Base-by-base conservation (phyloP, 192 early-diverging fungal genomes). In the Coemansia sp. region DNA sequence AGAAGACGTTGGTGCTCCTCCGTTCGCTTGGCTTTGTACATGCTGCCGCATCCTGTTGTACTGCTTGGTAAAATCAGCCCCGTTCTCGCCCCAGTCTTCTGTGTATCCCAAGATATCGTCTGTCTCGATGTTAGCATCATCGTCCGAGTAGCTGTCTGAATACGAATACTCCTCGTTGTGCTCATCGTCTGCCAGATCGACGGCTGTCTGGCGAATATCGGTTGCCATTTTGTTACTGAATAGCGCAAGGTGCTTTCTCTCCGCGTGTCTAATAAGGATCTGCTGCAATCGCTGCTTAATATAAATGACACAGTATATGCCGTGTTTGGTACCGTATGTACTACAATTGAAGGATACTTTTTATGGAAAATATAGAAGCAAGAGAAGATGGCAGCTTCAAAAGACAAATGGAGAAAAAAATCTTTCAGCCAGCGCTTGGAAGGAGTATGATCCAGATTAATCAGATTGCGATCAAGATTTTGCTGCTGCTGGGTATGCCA, bases 31-130 rank as follows among this genome's bases (percentile, higher is more conserved):
- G n/a, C 36, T n/a, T 55, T 84, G 77, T 19, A 88, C 68, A 55
- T 91, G 88, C 54, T 88, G 87, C 17, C 87, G 74, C 72, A 95
- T 84, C 36, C 86, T 84, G 78, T 95, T 95, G 78, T 90, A 94
- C 59, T 93, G 90, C 70, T 97, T 97, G 54, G 94, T 97, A 70
- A 97, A 95, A 69, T 97, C 94, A 83, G 87, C 85, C 61, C 88
- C 87, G 42, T 83, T 89, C 9, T 88, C 91, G 55, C 83, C 84
- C 72, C 88, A 89, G 89, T 91, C 87, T 48, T 88, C 86, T 38
- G 91, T 91, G 50, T 86, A 86, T 57, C 92, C 89, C 48, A 91
- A 88, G 42, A 93, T 67, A 36, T 93, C 89, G 50, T 89, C 89
- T 6, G 86, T 84, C 57, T 87, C 89, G 30, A 88, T 85, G 0